Percentiles rank a stretch among this genome's conserved stretches.
Conservation (phyloP, 352 stramenopile genomes). For the Blastocystis sp. region DNA sequence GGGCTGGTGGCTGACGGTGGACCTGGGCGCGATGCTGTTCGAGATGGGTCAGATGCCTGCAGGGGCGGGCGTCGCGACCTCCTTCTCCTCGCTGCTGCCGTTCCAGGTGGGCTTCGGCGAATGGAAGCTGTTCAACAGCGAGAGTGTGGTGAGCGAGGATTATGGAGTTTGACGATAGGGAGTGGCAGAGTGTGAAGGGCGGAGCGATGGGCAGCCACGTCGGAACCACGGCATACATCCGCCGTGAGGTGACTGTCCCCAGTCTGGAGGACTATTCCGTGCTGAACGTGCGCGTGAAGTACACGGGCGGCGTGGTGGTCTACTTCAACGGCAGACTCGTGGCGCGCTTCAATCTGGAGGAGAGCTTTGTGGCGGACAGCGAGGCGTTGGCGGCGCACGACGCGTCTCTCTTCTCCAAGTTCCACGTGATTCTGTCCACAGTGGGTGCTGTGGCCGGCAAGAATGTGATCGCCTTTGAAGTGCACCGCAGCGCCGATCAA, state of each 20-base stretch:
- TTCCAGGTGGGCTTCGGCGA: not conserved
- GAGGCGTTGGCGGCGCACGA: slow-evolving; percentile 20
- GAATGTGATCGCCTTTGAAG: slow-evolving; percentile 56
- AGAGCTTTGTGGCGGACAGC: slow-evolving; percentile 1
- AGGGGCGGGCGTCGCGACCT: not conserved
- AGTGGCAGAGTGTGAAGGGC: not conserved
- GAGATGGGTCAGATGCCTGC: slow-evolving; percentile 11
- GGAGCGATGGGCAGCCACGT: not conserved
- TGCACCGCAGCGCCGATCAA: not conserved
- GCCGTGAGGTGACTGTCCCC: not conserved
- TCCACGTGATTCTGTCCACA: slow-evolving; percentile 43
- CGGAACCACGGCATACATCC: not conserved
- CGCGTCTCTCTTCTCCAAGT: slow-evolving; percentile 47
- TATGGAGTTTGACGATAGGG: not conserved
- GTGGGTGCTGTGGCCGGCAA: slow-evolving; percentile 7
- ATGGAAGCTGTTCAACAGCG: not conserved
- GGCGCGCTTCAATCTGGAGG: slow-evolving; percentile 35
- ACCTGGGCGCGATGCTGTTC: slow-evolving; percentile 40
- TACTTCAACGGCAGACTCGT: slow-evolving; percentile 61
- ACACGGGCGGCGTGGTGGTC: slow-evolving; percentile 46
- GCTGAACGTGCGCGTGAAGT: slow-evolving; percentile 42
- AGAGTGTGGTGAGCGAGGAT: not conserved
- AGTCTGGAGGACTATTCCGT: slow-evolving; percentile 49
- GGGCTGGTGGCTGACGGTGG: slow-evolving; percentile 33
- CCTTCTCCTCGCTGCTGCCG: not conserved